Evolutionary conservation across 768 basidiomycete species (phyloP).

Genomic region (Hypholoma sublateritium): DNA sequence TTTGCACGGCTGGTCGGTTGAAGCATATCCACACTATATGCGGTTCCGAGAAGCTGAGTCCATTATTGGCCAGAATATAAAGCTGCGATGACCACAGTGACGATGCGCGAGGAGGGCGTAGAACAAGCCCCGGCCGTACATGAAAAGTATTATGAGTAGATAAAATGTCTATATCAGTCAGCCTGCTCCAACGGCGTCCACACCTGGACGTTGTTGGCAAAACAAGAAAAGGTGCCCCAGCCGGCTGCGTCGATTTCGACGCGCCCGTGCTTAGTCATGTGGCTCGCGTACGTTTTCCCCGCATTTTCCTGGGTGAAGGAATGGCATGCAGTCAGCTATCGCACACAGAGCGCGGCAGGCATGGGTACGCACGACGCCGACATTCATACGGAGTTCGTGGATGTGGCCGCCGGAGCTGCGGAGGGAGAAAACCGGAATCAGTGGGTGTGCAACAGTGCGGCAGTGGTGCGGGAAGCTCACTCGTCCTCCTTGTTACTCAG

Average conservation of each 20-base stretch:
- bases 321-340: too few relatives aligned
- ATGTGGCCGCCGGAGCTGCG: conserved; percentile 30
- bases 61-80: too few relatives aligned
- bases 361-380: conserved; percentile 51
- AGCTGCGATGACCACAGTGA: too few relatives aligned
- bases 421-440: neutral
- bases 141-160: too few relatives aligned
- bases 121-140: too few relatives aligned
- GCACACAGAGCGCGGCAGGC: neutral
- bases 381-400: conserved; percentile 63
- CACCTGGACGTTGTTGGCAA: conserved; percentile 53
- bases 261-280: conserved; percentile 44
- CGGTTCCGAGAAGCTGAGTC: too few relatives aligned
- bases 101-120: too few relatives aligned
- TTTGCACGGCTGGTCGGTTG: too few relatives aligned
- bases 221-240: conserved; percentile 67
- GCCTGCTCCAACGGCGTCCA: conserved; percentile 42
- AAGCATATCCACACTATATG: too few relatives aligned
- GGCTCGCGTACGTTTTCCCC: conserved; percentile 43
- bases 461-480: conserved; percentile 22
- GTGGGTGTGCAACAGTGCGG: neutral
- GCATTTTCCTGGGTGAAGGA: conserved; percentile 30
- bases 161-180: neutral
- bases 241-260: conserved; percentile 53
- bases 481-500: conserved; percentile 58